Percentiles rank a stretch among this genome's conserved stretches.
phyloP scores from a whole-genome alignment of 2,329 filamentous ascomycete species.

The Ascochyta fabae region DNA sequence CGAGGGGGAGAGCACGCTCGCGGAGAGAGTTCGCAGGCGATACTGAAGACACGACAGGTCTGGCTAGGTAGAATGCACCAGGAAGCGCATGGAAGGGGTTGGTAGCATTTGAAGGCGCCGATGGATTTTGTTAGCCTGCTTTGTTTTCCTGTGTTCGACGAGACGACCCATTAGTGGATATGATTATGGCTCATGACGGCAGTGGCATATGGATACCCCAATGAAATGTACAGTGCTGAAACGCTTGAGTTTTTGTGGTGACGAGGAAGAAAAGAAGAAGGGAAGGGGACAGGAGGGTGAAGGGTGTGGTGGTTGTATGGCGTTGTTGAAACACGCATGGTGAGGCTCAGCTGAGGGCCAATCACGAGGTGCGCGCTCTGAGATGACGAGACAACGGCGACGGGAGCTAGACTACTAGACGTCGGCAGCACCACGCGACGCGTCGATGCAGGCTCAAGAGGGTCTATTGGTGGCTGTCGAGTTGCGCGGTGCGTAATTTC shows the following conservation, averaged over 20 bases:
- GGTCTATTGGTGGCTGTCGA: slow-evolving; percentile 1
- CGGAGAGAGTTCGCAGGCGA: slow-evolving; percentile 38
- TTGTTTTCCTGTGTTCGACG: slow-evolving; percentile 7
- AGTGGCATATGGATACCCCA: slow-evolving; percentile 36
- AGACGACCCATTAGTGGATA: slow-evolving; percentile 15
- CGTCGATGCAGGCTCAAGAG: background rate
- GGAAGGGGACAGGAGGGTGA: background rate
- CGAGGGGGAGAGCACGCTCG: slow-evolving; percentile 37
- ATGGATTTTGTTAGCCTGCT: slow-evolving; percentile 2
- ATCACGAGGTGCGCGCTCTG: slow-evolving; percentile 9
- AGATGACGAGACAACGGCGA: slow-evolving; percentile 20
- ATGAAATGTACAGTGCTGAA: slow-evolving; percentile 19
- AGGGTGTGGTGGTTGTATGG: background rate
- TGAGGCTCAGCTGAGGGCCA: slow-evolving; percentile 17
- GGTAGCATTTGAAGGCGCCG: slow-evolving; percentile 1
- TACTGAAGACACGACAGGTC: slow-evolving; percentile 18
- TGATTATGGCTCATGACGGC: slow-evolving; percentile 32
- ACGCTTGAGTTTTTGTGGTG: background rate
- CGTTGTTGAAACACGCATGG: background rate
- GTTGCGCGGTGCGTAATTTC: background rate
- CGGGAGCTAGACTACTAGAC: slow-evolving; percentile 4
- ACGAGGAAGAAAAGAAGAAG: background rate
- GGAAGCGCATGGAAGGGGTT: background rate
- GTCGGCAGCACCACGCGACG: slow-evolving; percentile 15
- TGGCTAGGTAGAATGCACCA: background rate